Evolutionary conservation across 352 stramenopile genomes (phyloP).

Genomic region (Phytophthora multivora): DNA sequence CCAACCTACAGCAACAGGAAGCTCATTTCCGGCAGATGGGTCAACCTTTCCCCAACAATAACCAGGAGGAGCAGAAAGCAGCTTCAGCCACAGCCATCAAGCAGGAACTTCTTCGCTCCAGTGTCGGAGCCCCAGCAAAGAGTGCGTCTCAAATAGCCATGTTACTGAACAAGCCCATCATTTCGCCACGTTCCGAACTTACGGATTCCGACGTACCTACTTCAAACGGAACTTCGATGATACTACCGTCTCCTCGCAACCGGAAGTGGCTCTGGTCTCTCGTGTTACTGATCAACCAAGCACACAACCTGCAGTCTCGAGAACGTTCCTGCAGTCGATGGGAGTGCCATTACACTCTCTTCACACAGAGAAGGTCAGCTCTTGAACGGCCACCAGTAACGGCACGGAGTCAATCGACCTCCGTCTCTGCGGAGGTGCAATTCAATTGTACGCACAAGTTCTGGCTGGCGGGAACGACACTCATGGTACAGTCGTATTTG

Average conservation of each 20-base stretch:
- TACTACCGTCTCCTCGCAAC: conserved; percentile 39
- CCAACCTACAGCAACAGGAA: conserved; percentile 39
- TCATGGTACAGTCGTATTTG: conserved; percentile 42
- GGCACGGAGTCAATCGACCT: conserved; percentile 4
- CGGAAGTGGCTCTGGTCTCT: conserved; percentile 55
- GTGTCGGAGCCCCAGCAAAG: conserved; percentile 21
- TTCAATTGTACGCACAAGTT: conserved; percentile 77
- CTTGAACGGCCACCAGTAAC: conserved; percentile 39
- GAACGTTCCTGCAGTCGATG: conserved; percentile 66
- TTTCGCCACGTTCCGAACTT: conserved; percentile 49
- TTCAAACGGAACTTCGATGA: conserved; percentile 1
- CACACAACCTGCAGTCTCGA: conserved; percentile 62
- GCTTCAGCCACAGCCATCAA: conserved; percentile 28
- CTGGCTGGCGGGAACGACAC: conserved; percentile 43
- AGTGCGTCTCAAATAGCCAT: conserved; percentile 51
- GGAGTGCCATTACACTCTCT: conserved; percentile 75
- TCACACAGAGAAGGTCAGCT: conserved; percentile 59
- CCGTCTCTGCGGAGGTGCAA: conserved; percentile 30
- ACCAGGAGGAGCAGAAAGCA: conserved; percentile 9
- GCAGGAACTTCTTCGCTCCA: conserved; percentile 35
- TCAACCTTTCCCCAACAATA: not conserved
- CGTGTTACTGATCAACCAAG: conserved; percentile 61
- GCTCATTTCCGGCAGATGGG: conserved; percentile 22
- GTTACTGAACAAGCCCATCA: conserved; percentile 53
- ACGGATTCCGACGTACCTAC: not conserved